A percentile compares a stretch with the other conserved stretches of the same genome.
Conservation (phyloP, 305 asterid species). For the Solanum hybrid region DNA sequence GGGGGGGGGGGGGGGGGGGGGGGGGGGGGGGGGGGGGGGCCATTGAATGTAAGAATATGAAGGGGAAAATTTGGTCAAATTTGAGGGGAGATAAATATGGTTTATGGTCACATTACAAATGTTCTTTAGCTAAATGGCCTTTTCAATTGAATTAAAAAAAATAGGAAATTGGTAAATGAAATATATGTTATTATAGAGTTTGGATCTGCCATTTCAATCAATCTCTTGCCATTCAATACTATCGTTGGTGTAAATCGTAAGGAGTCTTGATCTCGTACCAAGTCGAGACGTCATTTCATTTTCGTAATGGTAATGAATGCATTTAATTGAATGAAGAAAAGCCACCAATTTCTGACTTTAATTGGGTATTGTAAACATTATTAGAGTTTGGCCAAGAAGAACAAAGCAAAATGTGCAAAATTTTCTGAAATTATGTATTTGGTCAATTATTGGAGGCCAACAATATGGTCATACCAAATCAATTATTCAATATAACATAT, state of each 20-base stretch:
- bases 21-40: not conserved
- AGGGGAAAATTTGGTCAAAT: not conserved
- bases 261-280: not conserved
- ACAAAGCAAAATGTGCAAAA: not conserved
- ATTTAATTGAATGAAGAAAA: not conserved
- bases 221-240: not conserved
- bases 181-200: not conserved
- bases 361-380: not conserved
- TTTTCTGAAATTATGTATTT: not conserved
- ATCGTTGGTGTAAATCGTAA: not conserved
- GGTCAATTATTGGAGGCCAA: conserved; percentile 2
- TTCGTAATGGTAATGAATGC: not conserved
- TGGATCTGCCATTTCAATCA: not conserved
- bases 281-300: not conserved
- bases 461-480: not conserved
- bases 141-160: not conserved
- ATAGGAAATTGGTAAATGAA: not conserved
- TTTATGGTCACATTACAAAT: not conserved
- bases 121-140: not conserved
- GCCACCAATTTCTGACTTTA: not conserved
- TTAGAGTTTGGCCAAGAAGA: not conserved
- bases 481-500: not conserved
- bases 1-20: too few relatives aligned
- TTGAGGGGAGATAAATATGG: not conserved
- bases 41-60: not conserved